Conservation (phyloP, 257 asterid genomes). For the Rehmannia glutinosa region DNA sequence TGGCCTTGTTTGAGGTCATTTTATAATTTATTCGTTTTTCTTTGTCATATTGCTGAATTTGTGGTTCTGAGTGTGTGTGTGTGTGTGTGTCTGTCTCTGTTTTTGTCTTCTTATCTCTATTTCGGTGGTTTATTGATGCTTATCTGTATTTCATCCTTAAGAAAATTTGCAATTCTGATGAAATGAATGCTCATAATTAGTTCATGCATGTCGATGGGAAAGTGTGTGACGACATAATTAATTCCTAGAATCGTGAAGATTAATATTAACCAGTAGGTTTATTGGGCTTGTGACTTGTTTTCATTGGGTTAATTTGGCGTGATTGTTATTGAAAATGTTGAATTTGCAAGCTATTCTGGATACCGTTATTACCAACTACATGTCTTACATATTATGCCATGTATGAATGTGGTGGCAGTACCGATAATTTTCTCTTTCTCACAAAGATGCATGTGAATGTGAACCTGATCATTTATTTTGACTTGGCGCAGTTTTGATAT, state of each 20-base stretch:
- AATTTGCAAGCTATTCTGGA: neutral
- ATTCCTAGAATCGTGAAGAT: too few relatives aligned
- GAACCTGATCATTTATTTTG: conserved; percentile 17
- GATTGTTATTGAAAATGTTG: neutral
- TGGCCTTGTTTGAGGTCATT: conserved; percentile 88
- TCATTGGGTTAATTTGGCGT: neutral
- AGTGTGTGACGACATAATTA: too few relatives aligned
- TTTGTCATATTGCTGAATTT: neutral
- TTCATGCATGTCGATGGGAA: too few relatives aligned
- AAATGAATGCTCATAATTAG: too few relatives aligned
- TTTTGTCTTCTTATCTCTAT: neutral
- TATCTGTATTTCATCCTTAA: too few relatives aligned
- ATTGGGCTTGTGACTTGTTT: neutral
- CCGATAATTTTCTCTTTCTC: too few relatives aligned
- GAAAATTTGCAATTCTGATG: too few relatives aligned
- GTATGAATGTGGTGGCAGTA: neutral
- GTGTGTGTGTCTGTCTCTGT: neutral
- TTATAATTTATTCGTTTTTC: neutral
- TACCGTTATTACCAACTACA: neutral
- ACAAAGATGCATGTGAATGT: neutral
- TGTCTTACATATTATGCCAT: neutral
- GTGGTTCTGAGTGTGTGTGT: too few relatives aligned
- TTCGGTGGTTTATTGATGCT: neutral
- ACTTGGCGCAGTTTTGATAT: conserved; percentile 69
- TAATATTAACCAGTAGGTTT: too few relatives aligned